Conservation (phyloP, 2,329 filamentous ascomycete genomes). For the Dactylonectria macrodidyma region DNA sequence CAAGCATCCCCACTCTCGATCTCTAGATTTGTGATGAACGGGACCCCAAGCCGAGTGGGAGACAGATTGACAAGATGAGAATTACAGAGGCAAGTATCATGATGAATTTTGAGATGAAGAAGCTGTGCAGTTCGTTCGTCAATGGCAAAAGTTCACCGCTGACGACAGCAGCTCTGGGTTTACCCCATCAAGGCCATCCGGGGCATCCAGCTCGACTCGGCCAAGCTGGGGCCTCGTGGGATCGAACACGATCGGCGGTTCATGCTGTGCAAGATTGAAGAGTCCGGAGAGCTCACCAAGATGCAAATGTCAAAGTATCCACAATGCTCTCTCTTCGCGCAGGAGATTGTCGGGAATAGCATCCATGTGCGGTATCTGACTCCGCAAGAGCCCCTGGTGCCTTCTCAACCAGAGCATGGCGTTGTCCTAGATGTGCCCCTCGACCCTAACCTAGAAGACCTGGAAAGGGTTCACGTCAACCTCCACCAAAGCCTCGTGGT, state of each 20-base stretch:
- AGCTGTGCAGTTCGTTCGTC: background rate
- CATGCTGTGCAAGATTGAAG: conserved; percentile 73
- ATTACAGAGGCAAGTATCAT: conserved; percentile 48
- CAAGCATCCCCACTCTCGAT: conserved; percentile 31
- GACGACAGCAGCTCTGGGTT: conserved; percentile 68
- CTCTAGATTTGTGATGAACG: background rate
- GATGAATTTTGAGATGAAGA: background rate
- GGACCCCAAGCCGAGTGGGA: conserved; percentile 21
- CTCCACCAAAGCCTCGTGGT: conserved; percentile 72
- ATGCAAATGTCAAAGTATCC: conserved; percentile 73
- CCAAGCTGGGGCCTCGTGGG: conserved; percentile 73
- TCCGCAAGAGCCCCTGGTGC: conserved; percentile 58
- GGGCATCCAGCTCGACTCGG: conserved; percentile 67
- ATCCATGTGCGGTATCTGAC: conserved; percentile 61
- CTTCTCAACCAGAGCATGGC: conserved; percentile 53
- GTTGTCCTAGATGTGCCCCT: conserved; percentile 69
- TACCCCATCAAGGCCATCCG: conserved; percentile 84
- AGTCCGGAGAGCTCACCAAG: conserved; percentile 62
- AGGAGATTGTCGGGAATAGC: conserved; percentile 61
- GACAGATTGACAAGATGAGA: conserved; percentile 48
- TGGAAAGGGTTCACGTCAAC: conserved; percentile 66
- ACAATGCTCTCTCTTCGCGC: conserved; percentile 75
- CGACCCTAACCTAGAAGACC: conserved; percentile 61
- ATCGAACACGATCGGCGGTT: conserved; percentile 78
- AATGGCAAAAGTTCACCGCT: conserved; percentile 11